Base-by-base conservation (phyloP, 257 asterid species). In the Plantago major region DNA sequence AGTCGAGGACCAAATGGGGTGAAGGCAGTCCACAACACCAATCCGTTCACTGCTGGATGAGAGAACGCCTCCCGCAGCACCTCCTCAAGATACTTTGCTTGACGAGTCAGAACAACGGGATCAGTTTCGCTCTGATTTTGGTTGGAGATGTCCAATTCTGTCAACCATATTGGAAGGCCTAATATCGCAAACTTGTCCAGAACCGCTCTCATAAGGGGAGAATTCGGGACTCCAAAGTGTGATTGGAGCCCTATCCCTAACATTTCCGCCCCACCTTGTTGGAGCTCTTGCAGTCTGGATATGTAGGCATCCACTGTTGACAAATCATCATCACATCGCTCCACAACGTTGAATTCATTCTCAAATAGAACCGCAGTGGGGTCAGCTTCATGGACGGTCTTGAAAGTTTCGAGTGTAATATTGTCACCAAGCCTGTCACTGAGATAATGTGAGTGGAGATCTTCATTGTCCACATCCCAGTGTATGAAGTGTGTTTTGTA, bases 381-480 rank as follows among this genome's bases (percentile, higher is more conserved):
- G 46, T 86, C 95, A 2, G 65, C 30, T 10, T 64, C 48, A 9
- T 76, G 87, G 10, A 80, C 76, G 2, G 67, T 62, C 54, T 49
- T 50, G 52, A 76, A 87, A 58, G 82, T 78, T 13, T 76, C 68
- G 9, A 84, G n/a, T 50, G 78, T 71, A 11, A 82, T 81, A 8
- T 73, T 69, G 1, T 78, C 81, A 12, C 87, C 87, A 38, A 86
- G 89, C 54, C 58, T 71, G 55, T 73, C 58, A 61, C 77, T 80
- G 28, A 78, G 82, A 68, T 82, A 84, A 50, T 84, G 72, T 37
- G 58, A 84, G 56, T 84, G 96, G 16, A 87, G 85, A 79, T 77
- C 68, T 64, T 87, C 90, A 11, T 84, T 87, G 80, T 76, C 73
- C 13, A 88, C 89, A 48, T 88, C 94, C 91, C 96, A 88, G 17